Evolutionary conservation across 2,329 filamentous ascomycete species (phyloP), one percentile per base, ranked within the genome.

Genomic region (Talaromyces albobiverticillius): DNA sequence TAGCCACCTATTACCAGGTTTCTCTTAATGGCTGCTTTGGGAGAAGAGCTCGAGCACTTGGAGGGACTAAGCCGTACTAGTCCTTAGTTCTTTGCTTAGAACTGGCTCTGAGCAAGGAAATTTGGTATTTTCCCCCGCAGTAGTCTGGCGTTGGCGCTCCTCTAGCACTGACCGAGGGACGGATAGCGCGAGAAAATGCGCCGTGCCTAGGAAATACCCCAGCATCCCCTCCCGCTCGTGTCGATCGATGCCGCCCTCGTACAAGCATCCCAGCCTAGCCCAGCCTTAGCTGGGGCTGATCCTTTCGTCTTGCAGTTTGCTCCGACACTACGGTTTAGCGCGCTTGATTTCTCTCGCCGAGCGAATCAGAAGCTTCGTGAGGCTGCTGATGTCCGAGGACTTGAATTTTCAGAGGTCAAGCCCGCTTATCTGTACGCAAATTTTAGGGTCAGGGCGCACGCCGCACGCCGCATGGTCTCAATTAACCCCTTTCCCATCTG

Each of bases 161-260:
- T 38, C 38, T 50, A 50, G 36, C 16, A 20, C 47, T 22, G 36
- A 50, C 42, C 14, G n/a, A 18, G 9, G 40, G 18, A 42, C 3
- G 40, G 40, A 22, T 26, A 45, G 23, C 36, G 18, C 9, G 16
- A 40, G 18, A 22, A 13, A 3, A 11, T 16, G 32, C 32, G n/a
- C 14, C 32, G 32, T 16, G 29, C 13, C 29, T 5, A 31, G 13
- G 36, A 18, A 8, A n/a, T 45, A 25, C 49, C 40, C 49, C 49
- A 51, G 40, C 34, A 36, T 34, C 40, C n/a, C 49, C 49, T 45
- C 49, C 49, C 49, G 49, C 50, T 40, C 40, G 31, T 32, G 50
- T 32, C 31, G 50, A 52, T 52, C 50, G 18, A 46, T 52, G 31
- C 50, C 41, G 23, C 26, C 20, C 41, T 46, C 6, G 50, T 36